phyloP scores from a whole-genome alignment of 345 rosid species.

The Melaleuca alternifolia region DNA sequence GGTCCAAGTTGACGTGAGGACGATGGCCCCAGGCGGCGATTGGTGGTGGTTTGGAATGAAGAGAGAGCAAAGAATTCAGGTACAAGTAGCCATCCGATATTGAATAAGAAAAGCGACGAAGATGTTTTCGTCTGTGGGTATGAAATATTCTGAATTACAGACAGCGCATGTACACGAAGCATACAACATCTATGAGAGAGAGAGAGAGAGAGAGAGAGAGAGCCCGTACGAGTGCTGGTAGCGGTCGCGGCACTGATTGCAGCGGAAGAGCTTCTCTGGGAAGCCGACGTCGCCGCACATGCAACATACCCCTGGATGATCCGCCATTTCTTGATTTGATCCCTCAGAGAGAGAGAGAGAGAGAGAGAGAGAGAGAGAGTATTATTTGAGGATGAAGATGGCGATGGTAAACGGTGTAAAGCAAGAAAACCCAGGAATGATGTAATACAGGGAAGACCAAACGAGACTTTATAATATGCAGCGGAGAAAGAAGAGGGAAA shows the following conservation, averaged over 20 bases:
- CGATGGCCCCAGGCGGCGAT: background rate
- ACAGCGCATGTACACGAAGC: background rate
- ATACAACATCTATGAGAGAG: background rate
- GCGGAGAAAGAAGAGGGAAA: background rate
- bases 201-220: background rate
- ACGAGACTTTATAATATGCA: background rate
- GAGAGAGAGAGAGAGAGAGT: background rate
- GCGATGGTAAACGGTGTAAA: background rate
- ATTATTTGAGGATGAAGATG: background rate
- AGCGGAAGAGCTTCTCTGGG: constrained; percentile 90
- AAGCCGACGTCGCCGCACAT: constrained; percentile 99
- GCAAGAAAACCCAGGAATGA: background rate
- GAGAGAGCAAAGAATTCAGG: constrained; percentile 8
- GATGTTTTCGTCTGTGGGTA: background rate
- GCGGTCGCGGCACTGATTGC: constrained; percentile 77
- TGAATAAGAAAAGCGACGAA: constrained; percentile 2
- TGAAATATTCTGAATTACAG: background rate
- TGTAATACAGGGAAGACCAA: background rate
- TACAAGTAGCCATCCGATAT: constrained; percentile 10
- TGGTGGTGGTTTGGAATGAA: background rate
- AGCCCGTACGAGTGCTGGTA: constrained; percentile 80
- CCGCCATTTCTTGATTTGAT: constrained; percentile 44
- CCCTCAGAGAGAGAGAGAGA: background rate
- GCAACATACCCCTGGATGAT: constrained; percentile 73
- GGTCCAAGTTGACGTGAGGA: background rate